These are phyloP conservation scores for Fusarium nurragi DNA, from an alignment of 2,329 filamentous ascomycete genomes.

Conservation along the genomic window DNA sequence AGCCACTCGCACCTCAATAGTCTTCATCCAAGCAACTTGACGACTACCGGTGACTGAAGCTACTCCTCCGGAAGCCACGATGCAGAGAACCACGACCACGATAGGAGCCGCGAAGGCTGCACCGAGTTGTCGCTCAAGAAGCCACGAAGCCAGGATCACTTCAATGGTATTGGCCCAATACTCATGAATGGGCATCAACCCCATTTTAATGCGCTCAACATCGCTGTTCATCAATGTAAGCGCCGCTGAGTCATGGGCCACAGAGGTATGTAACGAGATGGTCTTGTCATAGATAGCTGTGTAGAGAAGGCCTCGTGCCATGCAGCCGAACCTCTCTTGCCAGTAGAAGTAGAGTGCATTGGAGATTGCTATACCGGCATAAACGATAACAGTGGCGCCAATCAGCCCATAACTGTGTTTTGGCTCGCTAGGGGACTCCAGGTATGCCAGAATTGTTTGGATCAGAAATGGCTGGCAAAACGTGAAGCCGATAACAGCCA, in stretches of 20 bases:
- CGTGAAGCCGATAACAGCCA: slow-evolving; percentile 49
- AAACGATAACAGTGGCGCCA: slow-evolving; percentile 46
- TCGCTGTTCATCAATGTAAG: slow-evolving; percentile 54
- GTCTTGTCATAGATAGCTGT: slow-evolving; percentile 48
- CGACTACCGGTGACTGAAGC: slow-evolving; percentile 34
- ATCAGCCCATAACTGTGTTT: slow-evolving; percentile 47
- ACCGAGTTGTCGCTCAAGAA: slow-evolving; percentile 48
- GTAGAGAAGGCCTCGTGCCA: slow-evolving; percentile 45
- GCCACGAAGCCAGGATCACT: slow-evolving; percentile 47
- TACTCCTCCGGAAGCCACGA: slow-evolving; percentile 20
- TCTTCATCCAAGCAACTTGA: slow-evolving; percentile 46
- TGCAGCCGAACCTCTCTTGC: slow-evolving; percentile 43
- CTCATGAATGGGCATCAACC: slow-evolving; percentile 47
- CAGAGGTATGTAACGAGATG: slow-evolving; percentile 26
- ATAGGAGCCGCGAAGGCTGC: slow-evolving; percentile 47
- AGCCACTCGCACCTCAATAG: slow-evolving; percentile 44
- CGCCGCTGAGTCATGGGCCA: slow-evolving; percentile 45
- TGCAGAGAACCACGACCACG: slow-evolving; percentile 42
- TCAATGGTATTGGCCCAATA: slow-evolving; percentile 50
- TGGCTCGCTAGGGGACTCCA: slow-evolving; percentile 42
- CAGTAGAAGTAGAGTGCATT: slow-evolving; percentile 49
- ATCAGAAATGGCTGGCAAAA: slow-evolving; percentile 54
- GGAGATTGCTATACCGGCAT: slow-evolving; percentile 48
- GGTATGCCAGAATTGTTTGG: slow-evolving; percentile 46
- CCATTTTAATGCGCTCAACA: slow-evolving; percentile 48